Evolutionary conservation across 257 asterid species (phyloP).

Genomic region (Thymus mandschuricus): DNA sequence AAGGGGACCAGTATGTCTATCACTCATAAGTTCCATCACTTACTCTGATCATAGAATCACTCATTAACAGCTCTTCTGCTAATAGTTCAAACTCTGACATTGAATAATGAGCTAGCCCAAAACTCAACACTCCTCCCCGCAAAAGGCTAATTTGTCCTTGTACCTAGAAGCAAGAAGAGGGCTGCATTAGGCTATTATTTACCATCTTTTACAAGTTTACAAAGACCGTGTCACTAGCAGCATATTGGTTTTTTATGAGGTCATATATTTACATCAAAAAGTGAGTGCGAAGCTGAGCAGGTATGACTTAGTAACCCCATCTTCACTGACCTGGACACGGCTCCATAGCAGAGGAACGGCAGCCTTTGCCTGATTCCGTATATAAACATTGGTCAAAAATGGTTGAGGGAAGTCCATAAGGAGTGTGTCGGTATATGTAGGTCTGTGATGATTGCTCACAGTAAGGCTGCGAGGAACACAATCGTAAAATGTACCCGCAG

Average conservation of each 20-base stretch:
- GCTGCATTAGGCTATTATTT: conserved; percentile 33
- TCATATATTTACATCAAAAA: conserved; percentile 12
- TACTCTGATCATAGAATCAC: conserved; percentile 89
- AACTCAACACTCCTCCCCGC: conserved; percentile 77
- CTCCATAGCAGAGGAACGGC: conserved; percentile 98
- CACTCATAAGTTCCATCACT: conserved; percentile 28
- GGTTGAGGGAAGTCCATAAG: conserved; percentile 96
- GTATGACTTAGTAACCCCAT: conserved; percentile 21
- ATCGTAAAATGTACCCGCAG: conserved; percentile 97
- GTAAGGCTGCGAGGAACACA: conserved; percentile 92
- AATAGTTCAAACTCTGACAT: conserved; percentile 95
- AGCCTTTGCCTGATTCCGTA: conserved; percentile 83
- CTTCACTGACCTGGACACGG: conserved; percentile 83
- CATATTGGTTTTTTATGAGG: not conserved
- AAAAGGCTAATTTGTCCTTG: conserved; percentile 96
- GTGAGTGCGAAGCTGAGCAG: not conserved
- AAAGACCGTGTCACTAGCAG: conserved; percentile 23
- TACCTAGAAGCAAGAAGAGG: conserved; percentile 56
- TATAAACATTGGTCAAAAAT: conserved; percentile 81
- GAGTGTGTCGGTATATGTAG: conserved; percentile 90
- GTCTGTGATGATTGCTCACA: conserved; percentile 76
- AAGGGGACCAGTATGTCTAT: not conserved
- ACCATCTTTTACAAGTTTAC: conserved; percentile 8
- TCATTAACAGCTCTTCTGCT: conserved; percentile 98
- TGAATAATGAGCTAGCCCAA: conserved; percentile 91